Evolutionary conservation across 257 asterid species (phyloP).

Genomic region (Nicotiana attenuata): DNA sequence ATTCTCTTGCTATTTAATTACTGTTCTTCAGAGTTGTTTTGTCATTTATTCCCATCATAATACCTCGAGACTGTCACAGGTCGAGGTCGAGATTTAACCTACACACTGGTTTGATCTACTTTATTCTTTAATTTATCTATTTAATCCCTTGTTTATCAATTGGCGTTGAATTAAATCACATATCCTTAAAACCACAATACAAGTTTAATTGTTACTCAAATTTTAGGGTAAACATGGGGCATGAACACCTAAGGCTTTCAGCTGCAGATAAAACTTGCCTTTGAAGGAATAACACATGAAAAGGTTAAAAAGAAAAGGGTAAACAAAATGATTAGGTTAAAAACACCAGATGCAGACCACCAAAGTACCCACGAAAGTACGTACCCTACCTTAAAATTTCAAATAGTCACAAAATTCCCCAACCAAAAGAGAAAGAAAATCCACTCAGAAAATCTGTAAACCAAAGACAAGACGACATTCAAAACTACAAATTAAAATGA

Average conservation of each 20-base stretch:
- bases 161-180: too few species aligned
- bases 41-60: too few species aligned
- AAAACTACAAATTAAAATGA: background rate
- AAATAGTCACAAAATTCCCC: conserved; percentile 1
- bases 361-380: conserved; percentile 6
- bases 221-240: background rate
- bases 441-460: conserved; percentile 17
- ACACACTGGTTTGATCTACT: too few species aligned
- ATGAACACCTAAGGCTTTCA: conserved; percentile 32
- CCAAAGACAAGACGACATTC: background rate
- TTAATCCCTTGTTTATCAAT: too few species aligned
- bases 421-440: conserved; percentile 11
- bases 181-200: too few species aligned
- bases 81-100: too few species aligned
- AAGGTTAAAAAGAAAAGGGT: background rate
- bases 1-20: too few species aligned
- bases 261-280: conserved; percentile 32
- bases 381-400: background rate
- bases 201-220: too few species aligned
- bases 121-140: too few species aligned
- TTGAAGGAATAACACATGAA: conserved; percentile 32
- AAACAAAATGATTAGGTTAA: conserved; percentile 10
- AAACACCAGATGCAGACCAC: conserved; percentile 25
- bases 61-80: too few species aligned
- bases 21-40: too few species aligned